Percentiles rank a stretch among this genome's conserved stretches.
Conservation (phyloP, 495 filamentous ascomycete species). For the Apiosordaria backusii region DNA sequence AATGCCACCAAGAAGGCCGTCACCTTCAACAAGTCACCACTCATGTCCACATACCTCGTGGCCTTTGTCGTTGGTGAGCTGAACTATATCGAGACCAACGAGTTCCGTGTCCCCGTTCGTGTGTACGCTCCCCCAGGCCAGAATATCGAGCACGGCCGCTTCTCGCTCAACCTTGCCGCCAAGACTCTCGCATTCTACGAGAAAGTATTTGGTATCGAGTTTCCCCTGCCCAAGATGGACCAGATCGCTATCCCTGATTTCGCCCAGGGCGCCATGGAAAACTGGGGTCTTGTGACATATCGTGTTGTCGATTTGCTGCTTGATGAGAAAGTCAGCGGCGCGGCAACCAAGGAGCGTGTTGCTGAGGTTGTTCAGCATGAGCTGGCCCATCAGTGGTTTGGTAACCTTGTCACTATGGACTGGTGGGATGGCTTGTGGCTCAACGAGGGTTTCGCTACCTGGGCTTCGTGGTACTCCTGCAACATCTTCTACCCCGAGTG, state of each 20-base stretch:
- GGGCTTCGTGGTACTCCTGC: slow-evolving; percentile 72
- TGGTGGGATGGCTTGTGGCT: slow-evolving; percentile 99
- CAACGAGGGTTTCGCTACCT: slow-evolving; percentile 97
- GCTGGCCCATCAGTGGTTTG: slow-evolving; percentile 98
- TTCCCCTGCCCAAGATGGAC: slow-evolving; percentile 86
- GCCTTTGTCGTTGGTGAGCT: slow-evolving; percentile 76
- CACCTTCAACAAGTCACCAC: slow-evolving; percentile 68
- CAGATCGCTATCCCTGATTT: slow-evolving; percentile 98
- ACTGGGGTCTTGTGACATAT: slow-evolving; percentile 97
- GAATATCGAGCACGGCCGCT: slow-evolving; percentile 63
- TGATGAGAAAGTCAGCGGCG: slow-evolving; percentile 86
- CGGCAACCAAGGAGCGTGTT: slow-evolving; percentile 88
- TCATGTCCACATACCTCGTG: slow-evolving; percentile 76
- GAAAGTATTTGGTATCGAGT: slow-evolving; percentile 67
- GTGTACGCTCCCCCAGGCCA: slow-evolving; percentile 64
- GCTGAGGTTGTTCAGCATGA: slow-evolving; percentile 96
- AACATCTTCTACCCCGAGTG: slow-evolving; percentile 92
- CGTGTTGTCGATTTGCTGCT: slow-evolving; percentile 86
- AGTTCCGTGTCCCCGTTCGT: slow-evolving; percentile 69
- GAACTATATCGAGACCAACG: slow-evolving; percentile 68
- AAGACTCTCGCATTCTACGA: slow-evolving; percentile 69
- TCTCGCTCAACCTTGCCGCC: slow-evolving; percentile 66
- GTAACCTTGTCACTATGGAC: slow-evolving; percentile 98
- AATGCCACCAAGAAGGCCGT: slow-evolving; percentile 63
- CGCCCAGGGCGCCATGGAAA: slow-evolving; percentile 93